Base-by-base conservation (phyloP, 371 early-diverging fungal species). In the Mortierella sp. region DNA sequence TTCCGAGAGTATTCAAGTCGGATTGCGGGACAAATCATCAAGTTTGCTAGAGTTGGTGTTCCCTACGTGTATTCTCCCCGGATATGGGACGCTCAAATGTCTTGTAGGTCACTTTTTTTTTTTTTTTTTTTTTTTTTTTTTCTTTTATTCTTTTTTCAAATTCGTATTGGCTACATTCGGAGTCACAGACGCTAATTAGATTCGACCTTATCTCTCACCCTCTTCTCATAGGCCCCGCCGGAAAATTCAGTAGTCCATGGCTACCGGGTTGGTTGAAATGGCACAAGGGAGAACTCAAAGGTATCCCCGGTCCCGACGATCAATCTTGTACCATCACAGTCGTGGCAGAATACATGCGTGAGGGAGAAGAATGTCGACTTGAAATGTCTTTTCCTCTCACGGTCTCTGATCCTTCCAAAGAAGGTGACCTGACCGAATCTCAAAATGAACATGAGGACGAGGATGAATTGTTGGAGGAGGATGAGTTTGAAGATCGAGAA, bases 1-100 rank as follows among this genome's bases (percentile, higher is more conserved):
- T 91, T 91, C 58, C 81, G 84, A 29, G 89, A 90, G 70, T 91
- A 89, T 62, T 70, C 81, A 28, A 83, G 92, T 50, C 83, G 86
- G 59, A 89, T 91, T 52, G 85, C 85, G 1, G 82, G 85, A 12
- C 66, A 72, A 16, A 82, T 87, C 25, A 88, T 90, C 79, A 82
- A 84, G 60, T 81, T 83, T 74, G 88, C 88, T 2, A 75, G 84
- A 15, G 69, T 88, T 26, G 91, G 91, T 9, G 66, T 83, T 14
- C 79, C 81, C 18, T 91, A 85, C 59, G 82, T 82, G 37, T 91
- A 86, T 75, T 70, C 86, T 6, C 92, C 92, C 28, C 76, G 81
- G 9, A 82, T 91, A 28, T 90, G 87, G 88, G 92, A 91, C 68
- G 92, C 92, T 1, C 90, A 91, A 68, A 81, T 89, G 68, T 82